Base-by-base conservation (phyloP, 495 filamentous ascomycete genomes). In the Neurospora discreta region DNA sequence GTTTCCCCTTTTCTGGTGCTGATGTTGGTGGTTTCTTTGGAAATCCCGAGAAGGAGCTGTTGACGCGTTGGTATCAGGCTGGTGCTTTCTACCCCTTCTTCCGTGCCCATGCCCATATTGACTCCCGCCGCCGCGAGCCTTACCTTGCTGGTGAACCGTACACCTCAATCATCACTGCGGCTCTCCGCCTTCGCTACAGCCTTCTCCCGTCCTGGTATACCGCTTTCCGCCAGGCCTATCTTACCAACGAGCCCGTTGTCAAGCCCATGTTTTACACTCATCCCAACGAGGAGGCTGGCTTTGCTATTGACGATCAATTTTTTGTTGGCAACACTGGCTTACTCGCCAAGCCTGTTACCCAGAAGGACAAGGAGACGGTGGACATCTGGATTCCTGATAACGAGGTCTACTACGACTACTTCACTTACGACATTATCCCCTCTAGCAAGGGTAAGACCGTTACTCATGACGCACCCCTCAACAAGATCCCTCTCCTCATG, bases 71-170 rank as follows among this genome's bases (percentile, higher is more conserved):
- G 95, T 99, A 97, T 81, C 95, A 99, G 80, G 89, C 93, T 44
- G 96, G 95, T 70, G 93, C 93, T 46, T 99, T 97, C 88, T 98
- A 98, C 79, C 95, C 95, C 26, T 99, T 98, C 86, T 97, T 98
- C 91, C 91, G 95, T 46, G 95, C 87, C n/a, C 95, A 99, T 77
- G 95, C 95, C 20, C 95, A 99, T 79, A 98, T 98, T 73, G 95
- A 98, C 77, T 91, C 95, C 68, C 92, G 95, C 33, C 90, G 95
- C 15, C 90, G 95, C 43, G 95, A 99, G 84, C 95, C 96, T 5
- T 98, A 98, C 79, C 84, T 99, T 40, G 86, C 89, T 23, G 91
- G 91, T 46, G 90, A 95, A 73, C 95, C 94, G 0, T 93, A 97
- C 80, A 91, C 88, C 33, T 85, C 87, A 41, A 97, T 97, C 77